Percentiles rank a stretch among this genome's conserved stretches.
These are phyloP conservation scores for Chaetoscypha palmicola DNA, from an alignment of 2,329 filamentous ascomycete species.

Conservation along the genomic window DNA sequence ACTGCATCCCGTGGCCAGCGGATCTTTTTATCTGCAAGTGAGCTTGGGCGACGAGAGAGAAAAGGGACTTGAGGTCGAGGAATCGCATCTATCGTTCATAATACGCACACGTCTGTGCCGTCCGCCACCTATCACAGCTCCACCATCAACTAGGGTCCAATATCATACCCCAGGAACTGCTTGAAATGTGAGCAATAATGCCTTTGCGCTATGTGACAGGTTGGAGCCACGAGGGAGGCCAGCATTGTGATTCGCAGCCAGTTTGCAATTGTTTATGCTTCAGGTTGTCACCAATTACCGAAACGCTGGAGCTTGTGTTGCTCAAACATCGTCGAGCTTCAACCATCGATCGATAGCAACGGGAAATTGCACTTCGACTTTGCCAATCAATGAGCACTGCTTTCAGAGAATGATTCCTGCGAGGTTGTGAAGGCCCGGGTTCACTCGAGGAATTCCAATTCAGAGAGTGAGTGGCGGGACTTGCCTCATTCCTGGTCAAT, in stretches of 20 bases:
- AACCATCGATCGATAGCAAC: not conserved
- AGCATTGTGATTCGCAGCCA: not conserved
- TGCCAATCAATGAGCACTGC: not conserved
- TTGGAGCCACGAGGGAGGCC: not conserved
- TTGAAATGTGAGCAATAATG: slow-evolving; percentile 2
- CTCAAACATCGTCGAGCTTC: not conserved
- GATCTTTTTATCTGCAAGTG: not conserved
- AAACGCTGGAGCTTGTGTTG: not conserved
- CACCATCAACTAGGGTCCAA: not conserved
- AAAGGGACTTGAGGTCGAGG: not conserved
- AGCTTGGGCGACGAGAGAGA: too few relatives aligned
- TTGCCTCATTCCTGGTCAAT: not conserved
- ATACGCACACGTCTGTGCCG: slow-evolving; percentile 2
- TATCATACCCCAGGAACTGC: not conserved
- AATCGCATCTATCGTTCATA: not conserved
- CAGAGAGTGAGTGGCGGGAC: too few relatives aligned
- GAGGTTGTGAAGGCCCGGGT: not conserved
- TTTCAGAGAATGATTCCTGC: not conserved
- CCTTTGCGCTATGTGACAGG: not conserved
- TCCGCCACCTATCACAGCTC: not conserved
- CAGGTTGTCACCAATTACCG: not conserved
- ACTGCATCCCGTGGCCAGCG: not conserved
- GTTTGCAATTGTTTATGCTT: not conserved
- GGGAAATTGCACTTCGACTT: not conserved
- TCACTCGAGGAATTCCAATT: too few relatives aligned